Percentiles rank a stretch among this genome's conserved stretches.
phyloP scores from a whole-genome alignment of 139 green algal species.

The Coelastrella sp. region DNA sequence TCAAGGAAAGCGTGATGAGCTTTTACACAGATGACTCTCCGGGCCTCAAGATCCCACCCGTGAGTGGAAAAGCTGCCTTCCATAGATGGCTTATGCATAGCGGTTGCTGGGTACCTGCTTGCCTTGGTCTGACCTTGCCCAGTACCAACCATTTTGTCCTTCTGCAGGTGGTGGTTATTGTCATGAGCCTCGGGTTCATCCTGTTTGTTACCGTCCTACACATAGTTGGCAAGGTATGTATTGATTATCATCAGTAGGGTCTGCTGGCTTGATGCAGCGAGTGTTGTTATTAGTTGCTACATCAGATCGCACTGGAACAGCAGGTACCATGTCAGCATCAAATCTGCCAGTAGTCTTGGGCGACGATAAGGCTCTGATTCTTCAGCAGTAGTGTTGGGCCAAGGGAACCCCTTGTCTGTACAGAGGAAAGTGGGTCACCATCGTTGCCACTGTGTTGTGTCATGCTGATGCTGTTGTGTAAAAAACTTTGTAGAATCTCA shows the following conservation, averaged over 20 bases:
- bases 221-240: constrained; percentile 80
- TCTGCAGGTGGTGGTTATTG: constrained; percentile 77
- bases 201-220: constrained; percentile 82
- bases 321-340: no score
- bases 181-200: constrained; percentile 82
- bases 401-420: no score
- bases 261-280: neutral
- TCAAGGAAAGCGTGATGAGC: constrained; percentile 62
- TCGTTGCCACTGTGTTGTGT: no score
- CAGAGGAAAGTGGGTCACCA: no score
- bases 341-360: no score
- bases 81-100: neutral
- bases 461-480: no score
- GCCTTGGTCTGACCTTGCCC: neutral
- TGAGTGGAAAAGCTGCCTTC: constrained; percentile 41
- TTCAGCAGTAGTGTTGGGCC: no score
- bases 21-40: constrained; percentile 86
- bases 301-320: no score
- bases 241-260: neutral
- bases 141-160: neutral
- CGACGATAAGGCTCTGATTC: no score
- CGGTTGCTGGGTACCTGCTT: neutral
- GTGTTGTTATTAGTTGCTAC: no score
- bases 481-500: no score
- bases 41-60: constrained; percentile 81